These are phyloP conservation scores for Galium porrigens DNA, from an alignment of 305 asterid species.

Conservation along the genomic window DNA sequence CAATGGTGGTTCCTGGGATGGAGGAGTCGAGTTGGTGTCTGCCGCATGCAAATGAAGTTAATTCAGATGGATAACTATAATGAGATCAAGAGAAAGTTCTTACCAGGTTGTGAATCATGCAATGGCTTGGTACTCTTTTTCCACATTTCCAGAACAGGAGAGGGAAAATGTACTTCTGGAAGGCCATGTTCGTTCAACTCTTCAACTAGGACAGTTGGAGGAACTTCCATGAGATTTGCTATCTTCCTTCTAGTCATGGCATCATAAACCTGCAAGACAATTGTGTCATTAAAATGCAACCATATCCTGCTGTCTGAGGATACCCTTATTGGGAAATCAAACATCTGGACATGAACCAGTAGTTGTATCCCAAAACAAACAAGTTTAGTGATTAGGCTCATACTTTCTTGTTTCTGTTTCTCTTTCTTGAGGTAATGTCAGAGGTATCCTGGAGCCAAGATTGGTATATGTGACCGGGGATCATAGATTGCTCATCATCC, in stretches of 20 bases:
- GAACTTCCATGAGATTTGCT: slow-evolving; percentile 48
- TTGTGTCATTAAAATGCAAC: neutral
- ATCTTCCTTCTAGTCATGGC: slow-evolving; percentile 39
- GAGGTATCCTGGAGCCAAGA: slow-evolving; percentile 62
- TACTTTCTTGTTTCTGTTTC: slow-evolving; percentile 45
- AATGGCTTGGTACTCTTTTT: slow-evolving; percentile 43
- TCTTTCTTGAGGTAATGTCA: slow-evolving; percentile 42
- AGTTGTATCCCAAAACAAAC: neutral
- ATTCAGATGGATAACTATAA: slow-evolving; percentile 11
- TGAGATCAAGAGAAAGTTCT: slow-evolving; percentile 16
- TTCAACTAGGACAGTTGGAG: slow-evolving; percentile 50
- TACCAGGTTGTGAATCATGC: slow-evolving; percentile 65
- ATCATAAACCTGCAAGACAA: slow-evolving; percentile 31
- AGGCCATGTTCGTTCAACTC: slow-evolving; percentile 28
- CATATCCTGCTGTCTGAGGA: neutral
- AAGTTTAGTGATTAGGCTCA: slow-evolving; percentile 3
- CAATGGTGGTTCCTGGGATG: slow-evolving; percentile 53
- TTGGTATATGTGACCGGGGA: slow-evolving; percentile 64
- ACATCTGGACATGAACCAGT: neutral
- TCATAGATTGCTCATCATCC: slow-evolving; percentile 56
- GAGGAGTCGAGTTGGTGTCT: slow-evolving; percentile 41
- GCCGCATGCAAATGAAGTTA: slow-evolving; percentile 14
- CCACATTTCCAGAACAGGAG: slow-evolving; percentile 54
- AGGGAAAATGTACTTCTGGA: slow-evolving; percentile 46
- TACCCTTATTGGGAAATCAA: neutral